A percentile compares a stretch with the other conserved stretches of the same genome.
Evolutionary conservation across 176 grass and related monocot genomes (phyloP).

Genomic region (Rhipidocladum racemiflorum): DNA sequence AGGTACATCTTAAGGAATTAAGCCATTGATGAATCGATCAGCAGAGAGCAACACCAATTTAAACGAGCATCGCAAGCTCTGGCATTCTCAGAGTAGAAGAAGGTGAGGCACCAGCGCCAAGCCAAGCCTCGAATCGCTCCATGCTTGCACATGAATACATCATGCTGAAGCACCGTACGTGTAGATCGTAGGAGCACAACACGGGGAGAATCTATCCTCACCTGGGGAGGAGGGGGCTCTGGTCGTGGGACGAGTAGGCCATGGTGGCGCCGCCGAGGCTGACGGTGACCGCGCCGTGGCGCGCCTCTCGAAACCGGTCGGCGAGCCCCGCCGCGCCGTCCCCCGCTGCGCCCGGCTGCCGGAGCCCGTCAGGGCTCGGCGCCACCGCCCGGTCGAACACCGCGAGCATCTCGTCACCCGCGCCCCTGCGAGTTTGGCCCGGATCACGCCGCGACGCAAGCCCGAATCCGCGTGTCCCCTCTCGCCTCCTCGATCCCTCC

Average conservation of each 20-base stretch:
- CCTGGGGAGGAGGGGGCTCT: constrained; percentile 74
- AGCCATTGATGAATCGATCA: too few relatives aligned
- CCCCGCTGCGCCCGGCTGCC: constrained; percentile 24
- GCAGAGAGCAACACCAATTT: not conserved
- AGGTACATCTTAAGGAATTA: not conserved
- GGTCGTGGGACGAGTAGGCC: constrained; percentile 47
- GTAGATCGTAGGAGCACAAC: not conserved
- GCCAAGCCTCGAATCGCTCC: too few relatives aligned
- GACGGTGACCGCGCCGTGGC: constrained; percentile 50
- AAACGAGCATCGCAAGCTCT: not conserved
- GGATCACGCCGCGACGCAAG: not conserved
- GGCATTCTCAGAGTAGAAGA: too few relatives aligned
- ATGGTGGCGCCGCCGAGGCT: constrained; percentile 39
- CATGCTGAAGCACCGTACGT: too few relatives aligned
- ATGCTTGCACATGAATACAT: too few relatives aligned
- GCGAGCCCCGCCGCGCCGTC: constrained; percentile 22
- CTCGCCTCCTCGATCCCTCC: not conserved
- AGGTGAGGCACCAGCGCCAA: too few relatives aligned
- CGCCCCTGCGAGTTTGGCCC: not conserved
- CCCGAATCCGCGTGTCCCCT: not conserved
- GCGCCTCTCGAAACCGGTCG: constrained; percentile 40
- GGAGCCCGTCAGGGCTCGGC: constrained; percentile 64
- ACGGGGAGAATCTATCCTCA: not conserved
- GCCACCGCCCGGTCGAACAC: constrained; percentile 63
- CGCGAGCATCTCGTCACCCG: constrained; percentile 52